A percentile compares a stretch with the other conserved stretches of the same genome.
These are phyloP conservation scores for Myxozyma nipponensis DNA, from an alignment of 805 yeast genomes.

Conservation along the genomic window DNA sequence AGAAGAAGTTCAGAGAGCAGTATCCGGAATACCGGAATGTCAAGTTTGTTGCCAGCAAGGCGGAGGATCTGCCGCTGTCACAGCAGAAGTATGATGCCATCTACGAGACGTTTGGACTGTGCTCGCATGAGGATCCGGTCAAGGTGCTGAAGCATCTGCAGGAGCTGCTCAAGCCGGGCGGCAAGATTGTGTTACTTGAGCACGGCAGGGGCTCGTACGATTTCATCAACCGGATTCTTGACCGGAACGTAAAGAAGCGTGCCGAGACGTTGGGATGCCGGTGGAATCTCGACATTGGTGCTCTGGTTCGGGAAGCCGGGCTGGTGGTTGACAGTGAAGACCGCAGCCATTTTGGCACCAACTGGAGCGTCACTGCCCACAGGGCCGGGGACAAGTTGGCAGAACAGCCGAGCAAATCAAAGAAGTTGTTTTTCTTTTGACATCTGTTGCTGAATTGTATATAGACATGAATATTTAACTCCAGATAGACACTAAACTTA, in stretches of 20 bases:
- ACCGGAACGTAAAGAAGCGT: constrained; percentile 76
- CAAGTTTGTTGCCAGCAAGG: constrained; percentile 87
- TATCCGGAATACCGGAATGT: constrained; percentile 68
- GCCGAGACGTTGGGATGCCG: constrained; percentile 94
- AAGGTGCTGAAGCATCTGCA: constrained; percentile 72
- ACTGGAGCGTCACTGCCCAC: constrained; percentile 42
- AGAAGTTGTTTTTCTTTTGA: constrained; percentile 19
- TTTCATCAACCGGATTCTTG: constrained; percentile 73
- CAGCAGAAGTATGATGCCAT: constrained; percentile 76
- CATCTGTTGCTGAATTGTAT: too few relatives aligned
- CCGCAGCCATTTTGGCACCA: constrained; percentile 85
- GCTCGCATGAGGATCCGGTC: constrained; percentile 94
- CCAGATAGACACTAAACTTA: too few relatives aligned
- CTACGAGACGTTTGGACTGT: constrained; percentile 88
- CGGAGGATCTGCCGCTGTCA: constrained; percentile 51
- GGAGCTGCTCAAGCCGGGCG: constrained; percentile 75
- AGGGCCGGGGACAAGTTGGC: constrained; percentile 23
- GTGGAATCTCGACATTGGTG: constrained; percentile 94
- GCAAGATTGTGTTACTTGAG: constrained; percentile 80
- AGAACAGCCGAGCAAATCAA: constrained; percentile 7
- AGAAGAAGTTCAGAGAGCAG: constrained; percentile 62
- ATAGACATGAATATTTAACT: too few relatives aligned
- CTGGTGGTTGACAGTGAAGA: constrained; percentile 75
- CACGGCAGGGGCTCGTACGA: constrained; percentile 87
- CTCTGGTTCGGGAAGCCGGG: constrained; percentile 76